Conservation (phyloP, 2,329 filamentous ascomycete genomes). For the Apiospora marii region DNA sequence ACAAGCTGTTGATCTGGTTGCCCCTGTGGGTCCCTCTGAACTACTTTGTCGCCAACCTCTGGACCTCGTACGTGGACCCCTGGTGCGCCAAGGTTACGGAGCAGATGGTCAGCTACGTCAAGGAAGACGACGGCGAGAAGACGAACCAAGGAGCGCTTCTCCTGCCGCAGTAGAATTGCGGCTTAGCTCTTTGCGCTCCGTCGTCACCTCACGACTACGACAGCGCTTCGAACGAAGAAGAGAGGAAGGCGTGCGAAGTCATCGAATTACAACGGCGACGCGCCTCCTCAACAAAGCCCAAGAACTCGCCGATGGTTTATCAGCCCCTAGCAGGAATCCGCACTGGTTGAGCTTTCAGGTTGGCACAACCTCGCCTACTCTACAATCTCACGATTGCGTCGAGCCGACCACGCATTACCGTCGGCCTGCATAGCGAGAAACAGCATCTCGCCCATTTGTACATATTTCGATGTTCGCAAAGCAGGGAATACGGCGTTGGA, state of each 20-base stretch:
- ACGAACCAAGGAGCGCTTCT: conserved; percentile 20
- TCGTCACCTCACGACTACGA: neutral
- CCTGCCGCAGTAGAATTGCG: conserved; percentile 22
- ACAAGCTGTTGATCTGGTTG: conserved; percentile 48
- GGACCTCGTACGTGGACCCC: conserved; percentile 63
- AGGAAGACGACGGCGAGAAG: conserved; percentile 28
- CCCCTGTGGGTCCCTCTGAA: conserved; percentile 56
- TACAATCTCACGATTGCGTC: conserved; percentile 15
- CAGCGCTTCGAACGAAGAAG: conserved; percentile 21
- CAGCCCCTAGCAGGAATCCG: neutral
- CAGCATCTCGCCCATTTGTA: conserved; percentile 10
- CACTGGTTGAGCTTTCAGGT: neutral
- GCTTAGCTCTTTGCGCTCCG: conserved; percentile 5
- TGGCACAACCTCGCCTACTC: neutral
- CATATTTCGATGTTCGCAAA: conserved; percentile 17
- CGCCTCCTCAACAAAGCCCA: neutral
- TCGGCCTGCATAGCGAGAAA: neutral
- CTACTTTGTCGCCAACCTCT: conserved; percentile 55
- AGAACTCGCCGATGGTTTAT: neutral
- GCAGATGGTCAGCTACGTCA: conserved; percentile 43
- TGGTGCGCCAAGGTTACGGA: conserved; percentile 56
- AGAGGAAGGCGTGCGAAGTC: conserved; percentile 14
- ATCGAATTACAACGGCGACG: conserved; percentile 14
- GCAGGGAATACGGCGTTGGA: neutral
- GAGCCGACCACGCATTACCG: neutral